Percentiles rank a stretch among this genome's conserved stretches.
Evolutionary conservation across 2,329 filamentous ascomycete genomes (phyloP).

Genomic region (Parascedosporium putredinis): DNA sequence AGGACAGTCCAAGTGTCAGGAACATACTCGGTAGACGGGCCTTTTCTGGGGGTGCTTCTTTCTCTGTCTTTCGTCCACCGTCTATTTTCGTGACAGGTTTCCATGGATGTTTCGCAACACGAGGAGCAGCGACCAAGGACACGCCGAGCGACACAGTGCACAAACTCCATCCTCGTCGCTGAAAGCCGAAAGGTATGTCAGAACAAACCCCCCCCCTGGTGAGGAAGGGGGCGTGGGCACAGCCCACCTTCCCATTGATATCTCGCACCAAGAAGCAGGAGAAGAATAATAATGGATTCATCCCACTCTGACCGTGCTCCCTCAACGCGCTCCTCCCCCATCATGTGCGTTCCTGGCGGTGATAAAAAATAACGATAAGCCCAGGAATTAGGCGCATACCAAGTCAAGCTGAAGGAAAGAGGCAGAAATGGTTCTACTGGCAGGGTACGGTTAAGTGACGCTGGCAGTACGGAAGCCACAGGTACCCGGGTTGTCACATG

Average conservation of each 20-base stretch:
- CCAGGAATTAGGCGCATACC: background rate
- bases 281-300: too few species aligned
- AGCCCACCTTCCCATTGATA: background rate
- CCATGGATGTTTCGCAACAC: background rate
- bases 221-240: slow-evolving; percentile 1
- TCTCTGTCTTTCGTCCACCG: background rate
- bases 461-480: background rate
- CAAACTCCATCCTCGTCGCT: background rate
- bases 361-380: background rate
- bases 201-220: background rate
- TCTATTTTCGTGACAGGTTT: background rate
- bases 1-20: too few species aligned
- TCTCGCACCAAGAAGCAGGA: too few species aligned
- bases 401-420: background rate
- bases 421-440: background rate
- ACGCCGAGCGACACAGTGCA: slow-evolving; percentile 1
- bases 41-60: background rate
- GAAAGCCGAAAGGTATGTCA: background rate
- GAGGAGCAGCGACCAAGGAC: background rate
- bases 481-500: background rate
- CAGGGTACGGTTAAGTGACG: background rate
- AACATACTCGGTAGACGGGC: too few species aligned
- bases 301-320: background rate
- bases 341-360: background rate
- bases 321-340: background rate